These are phyloP conservation scores for Vaccinium vitisidaea DNA, from an alignment of 148 eudicot genomes.

Conservation along the genomic window DNA sequence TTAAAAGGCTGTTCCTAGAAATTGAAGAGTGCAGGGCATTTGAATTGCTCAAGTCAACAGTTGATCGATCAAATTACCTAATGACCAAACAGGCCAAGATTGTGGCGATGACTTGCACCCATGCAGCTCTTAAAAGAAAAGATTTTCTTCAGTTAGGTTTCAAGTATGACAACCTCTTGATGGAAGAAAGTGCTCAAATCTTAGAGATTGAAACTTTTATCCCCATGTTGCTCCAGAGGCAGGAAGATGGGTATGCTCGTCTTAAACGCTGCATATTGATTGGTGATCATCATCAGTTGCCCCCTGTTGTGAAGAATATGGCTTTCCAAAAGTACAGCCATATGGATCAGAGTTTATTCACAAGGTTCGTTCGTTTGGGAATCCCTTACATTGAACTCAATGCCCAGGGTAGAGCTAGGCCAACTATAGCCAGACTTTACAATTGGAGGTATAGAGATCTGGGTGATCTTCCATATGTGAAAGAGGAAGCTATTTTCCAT, in stretches of 20 bases:
- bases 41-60: slow-evolving; percentile 94
- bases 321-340: slow-evolving; percentile 99
- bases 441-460: slow-evolving; percentile 96
- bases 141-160: slow-evolving; percentile 93
- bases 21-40: slow-evolving; percentile 99
- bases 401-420: slow-evolving; percentile 99
- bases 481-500: slow-evolving; percentile 62
- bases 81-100: slow-evolving; percentile 98
- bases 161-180: slow-evolving; percentile 90
- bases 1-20: slow-evolving; percentile 88
- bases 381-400: slow-evolving; percentile 96
- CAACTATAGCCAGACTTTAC: slow-evolving; percentile 89
- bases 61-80: slow-evolving; percentile 87
- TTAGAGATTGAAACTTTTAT: slow-evolving; percentile 98
- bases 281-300: slow-evolving; percentile 99
- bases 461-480: slow-evolving; percentile 86
- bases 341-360: slow-evolving; percentile 99
- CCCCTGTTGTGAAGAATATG: slow-evolving; percentile 99
- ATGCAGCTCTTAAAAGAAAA: slow-evolving; percentile 96
- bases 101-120: slow-evolving; percentile 99
- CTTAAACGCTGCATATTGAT: slow-evolving; percentile 96
- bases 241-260: slow-evolving; percentile 96
- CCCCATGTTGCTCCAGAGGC: slow-evolving; percentile 98
- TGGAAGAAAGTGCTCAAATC: slow-evolving; percentile 99
- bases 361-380: slow-evolving; percentile 93